phyloP scores from a whole-genome alignment of 1,139 yeast species.

The Geotrichum fermentans region DNA sequence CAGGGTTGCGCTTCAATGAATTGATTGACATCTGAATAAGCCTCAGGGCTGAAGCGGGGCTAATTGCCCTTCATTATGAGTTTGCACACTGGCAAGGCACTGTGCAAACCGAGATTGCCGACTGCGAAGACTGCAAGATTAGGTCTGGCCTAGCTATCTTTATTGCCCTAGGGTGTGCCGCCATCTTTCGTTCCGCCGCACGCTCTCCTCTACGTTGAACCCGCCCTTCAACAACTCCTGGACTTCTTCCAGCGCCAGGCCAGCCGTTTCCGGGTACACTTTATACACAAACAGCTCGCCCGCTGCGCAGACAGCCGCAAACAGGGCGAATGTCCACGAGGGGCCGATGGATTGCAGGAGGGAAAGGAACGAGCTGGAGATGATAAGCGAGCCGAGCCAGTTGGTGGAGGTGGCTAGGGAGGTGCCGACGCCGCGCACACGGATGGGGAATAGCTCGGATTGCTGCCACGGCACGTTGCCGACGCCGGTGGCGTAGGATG shows the following conservation, averaged over 20 bases:
- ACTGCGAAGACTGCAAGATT: too few species aligned
- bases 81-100: too few species aligned
- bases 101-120: too few species aligned
- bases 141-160: not conserved
- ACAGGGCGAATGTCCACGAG: conserved; percentile 86
- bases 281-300: conserved; percentile 71
- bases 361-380: conserved; percentile 86
- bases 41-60: too few species aligned
- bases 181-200: conserved; percentile 47
- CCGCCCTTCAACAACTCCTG: conserved; percentile 75
- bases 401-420: conserved; percentile 90
- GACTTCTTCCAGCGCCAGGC: conserved; percentile 86
- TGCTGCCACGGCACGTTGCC: conserved; percentile 99
- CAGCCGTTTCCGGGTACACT: conserved; percentile 88
- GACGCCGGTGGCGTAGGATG: conserved; percentile 86
- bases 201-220: conserved; percentile 72
- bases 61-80: too few species aligned
- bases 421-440: conserved; percentile 87
- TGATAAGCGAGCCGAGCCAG: conserved; percentile 92
- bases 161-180: not conserved
- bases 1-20: too few species aligned
- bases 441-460: conserved; percentile 87
- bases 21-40: too few species aligned
- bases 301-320: conserved; percentile 71
- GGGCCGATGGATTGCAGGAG: conserved; percentile 93